Base-by-base conservation (phyloP, 1,284 basidiomycete species). In the Ganoderma lucidum region DNA sequence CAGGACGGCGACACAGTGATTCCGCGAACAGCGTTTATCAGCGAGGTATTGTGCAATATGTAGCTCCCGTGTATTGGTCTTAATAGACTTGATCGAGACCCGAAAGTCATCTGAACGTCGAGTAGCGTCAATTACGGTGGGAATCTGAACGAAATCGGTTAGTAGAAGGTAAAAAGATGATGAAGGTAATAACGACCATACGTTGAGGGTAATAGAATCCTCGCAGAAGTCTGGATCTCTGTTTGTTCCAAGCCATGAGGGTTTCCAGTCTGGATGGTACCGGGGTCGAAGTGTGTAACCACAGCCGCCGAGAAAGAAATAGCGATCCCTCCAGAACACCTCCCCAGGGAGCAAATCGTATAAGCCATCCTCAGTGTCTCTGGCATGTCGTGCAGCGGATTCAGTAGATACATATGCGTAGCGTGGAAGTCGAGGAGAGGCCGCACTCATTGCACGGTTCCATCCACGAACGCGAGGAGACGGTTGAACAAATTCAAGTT, bases 71-170 rank as follows among this genome's bases (percentile, higher is more conserved):
- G 23, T 51, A 0, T 68, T 65, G 1, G 9, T 51, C 2, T 23
- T 19, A 23, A 68, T 65, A 9, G 14, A 62, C 63, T 79, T 80
- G n/a, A 79, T 65, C 0, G 74, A 56, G 3, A 80, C 78, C 0
- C 42, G 23, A 4, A 19, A 30, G 3, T 69, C 66, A 32, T 79
- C 75, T 3, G 41, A 45, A 0, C 60, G 65, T 2, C 76, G 71
- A 2, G 62, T 73, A 1, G 78, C 78, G 55, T 80, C 79, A 10
- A 79, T 69, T 9, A 74, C 65, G 3, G 65, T 3, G 6, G 41
- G 60, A 0, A 32, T 41, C 74, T 72, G 44, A 19, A 28, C n/a
- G 23, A 19, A 37, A 45, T 8, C 19, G 14, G n/a, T 32, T 1
- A 63, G 39, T 23, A n/a, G 44, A n/a, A 37, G 3, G 6, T 28